phyloP scores from a whole-genome alignment of 768 basidiomycete species.

The Lentinus brumalis region DNA sequence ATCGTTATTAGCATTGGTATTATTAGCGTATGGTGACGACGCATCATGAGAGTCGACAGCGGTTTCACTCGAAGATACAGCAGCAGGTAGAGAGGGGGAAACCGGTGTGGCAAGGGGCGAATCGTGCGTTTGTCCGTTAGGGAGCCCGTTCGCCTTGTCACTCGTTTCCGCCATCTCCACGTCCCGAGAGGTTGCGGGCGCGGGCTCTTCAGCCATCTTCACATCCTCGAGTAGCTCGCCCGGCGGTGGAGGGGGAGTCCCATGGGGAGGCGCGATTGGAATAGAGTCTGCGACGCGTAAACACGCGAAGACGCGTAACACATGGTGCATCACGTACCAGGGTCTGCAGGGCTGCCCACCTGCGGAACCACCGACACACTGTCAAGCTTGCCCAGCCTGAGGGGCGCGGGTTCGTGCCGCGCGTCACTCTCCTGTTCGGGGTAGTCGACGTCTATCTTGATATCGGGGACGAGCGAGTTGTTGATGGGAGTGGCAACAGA shows the following conservation, averaged over 20 bases:
- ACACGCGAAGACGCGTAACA: conserved; percentile 24
- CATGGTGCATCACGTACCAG: conserved; percentile 42
- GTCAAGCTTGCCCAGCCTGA: conserved; percentile 48
- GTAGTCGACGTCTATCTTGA: conserved; percentile 65
- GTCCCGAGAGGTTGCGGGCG: conserved; percentile 16
- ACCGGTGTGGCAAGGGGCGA: conserved; percentile 23
- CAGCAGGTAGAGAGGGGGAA: conserved; percentile 28
- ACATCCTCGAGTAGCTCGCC: conserved; percentile 54
- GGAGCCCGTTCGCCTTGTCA: conserved; percentile 26
- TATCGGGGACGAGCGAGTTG: conserved; percentile 47
- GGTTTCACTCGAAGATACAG: conserved; percentile 33
- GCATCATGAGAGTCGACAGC: conserved; percentile 32
- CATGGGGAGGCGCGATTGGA: conserved; percentile 45
- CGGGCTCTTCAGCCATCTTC: conserved; percentile 52
- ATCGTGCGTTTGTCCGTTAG: conserved; percentile 29
- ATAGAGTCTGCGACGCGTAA: conserved; percentile 40
- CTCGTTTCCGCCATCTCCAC: conserved; percentile 30
- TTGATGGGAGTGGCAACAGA: conserved; percentile 67
- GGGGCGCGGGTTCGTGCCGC: conserved; percentile 57
- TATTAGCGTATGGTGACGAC: conserved; percentile 34
- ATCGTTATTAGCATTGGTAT: conserved; percentile 32
- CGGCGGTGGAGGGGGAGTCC: conserved; percentile 48
- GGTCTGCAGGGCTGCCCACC: conserved; percentile 47
- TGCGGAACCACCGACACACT: conserved; percentile 48
- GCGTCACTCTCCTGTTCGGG: conserved; percentile 69